Evolutionary conservation across 371 early-diverging fungal species (phyloP).

Genomic region (Mucor sp.): DNA sequence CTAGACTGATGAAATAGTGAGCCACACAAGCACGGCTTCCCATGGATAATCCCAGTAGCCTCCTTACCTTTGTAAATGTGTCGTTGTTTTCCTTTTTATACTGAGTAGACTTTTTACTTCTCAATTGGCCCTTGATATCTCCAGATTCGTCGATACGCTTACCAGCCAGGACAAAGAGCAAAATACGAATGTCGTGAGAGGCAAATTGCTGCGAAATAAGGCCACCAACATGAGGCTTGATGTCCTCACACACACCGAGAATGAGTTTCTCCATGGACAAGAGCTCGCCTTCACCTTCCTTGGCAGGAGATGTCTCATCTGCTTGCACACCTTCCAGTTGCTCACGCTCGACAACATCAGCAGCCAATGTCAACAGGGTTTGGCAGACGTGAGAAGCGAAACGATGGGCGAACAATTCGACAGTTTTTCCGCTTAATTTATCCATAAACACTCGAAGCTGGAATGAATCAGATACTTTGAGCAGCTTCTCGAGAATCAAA

Average conservation of each 20-base stretch:
- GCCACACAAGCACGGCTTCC: neutral
- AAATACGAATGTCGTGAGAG: conserved; percentile 73
- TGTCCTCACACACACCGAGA: conserved; percentile 61
- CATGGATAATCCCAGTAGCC: neutral
- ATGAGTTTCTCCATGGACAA: conserved; percentile 71
- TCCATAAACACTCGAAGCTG: conserved; percentile 75
- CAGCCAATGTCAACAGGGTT: conserved; percentile 72
- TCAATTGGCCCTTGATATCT: conserved; percentile 52
- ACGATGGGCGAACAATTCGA: conserved; percentile 76
- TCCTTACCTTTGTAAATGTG: conserved; percentile 34
- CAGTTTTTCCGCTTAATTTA: conserved; percentile 65
- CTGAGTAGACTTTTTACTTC: conserved; percentile 65
- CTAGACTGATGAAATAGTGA: conserved; percentile 17
- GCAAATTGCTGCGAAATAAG: conserved; percentile 76
- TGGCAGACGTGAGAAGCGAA: conserved; percentile 89
- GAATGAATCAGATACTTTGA: conserved; percentile 69
- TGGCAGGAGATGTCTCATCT: conserved; percentile 20
- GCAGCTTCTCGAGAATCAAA: conserved; percentile 77
- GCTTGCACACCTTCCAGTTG: conserved; percentile 43
- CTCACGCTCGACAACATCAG: conserved; percentile 76
- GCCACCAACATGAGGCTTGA: conserved; percentile 65
- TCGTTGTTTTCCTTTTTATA: conserved; percentile 71
- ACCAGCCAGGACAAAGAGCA: conserved; percentile 72
- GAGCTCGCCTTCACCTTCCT: conserved; percentile 48
- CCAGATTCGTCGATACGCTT: conserved; percentile 60